Evolutionary conservation across 345 rosid genomes (phyloP).

Genomic region (Psidium guajava): DNA sequence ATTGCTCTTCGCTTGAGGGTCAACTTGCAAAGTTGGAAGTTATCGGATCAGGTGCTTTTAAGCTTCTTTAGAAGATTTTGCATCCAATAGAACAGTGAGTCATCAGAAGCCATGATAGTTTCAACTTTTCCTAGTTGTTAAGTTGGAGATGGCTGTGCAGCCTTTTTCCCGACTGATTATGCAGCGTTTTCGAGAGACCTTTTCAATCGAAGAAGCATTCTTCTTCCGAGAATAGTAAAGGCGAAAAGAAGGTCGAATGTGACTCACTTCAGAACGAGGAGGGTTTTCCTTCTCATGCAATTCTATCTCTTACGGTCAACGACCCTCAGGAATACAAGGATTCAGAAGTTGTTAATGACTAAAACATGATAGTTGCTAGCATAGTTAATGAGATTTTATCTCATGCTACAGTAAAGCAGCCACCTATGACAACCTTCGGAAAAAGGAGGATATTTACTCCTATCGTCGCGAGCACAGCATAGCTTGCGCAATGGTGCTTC

Average conservation of each 20-base stretch:
- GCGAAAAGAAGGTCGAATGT: slow-evolving; percentile 5
- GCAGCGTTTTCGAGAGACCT: slow-evolving; percentile 28
- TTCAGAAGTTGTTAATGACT: slow-evolving; percentile 14
- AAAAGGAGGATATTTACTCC: no score
- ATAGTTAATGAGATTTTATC: neutral
- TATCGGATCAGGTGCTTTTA: slow-evolving; percentile 58
- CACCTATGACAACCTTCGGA: no score
- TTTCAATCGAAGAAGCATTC: slow-evolving; percentile 26
- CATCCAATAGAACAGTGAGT: slow-evolving; percentile 46
- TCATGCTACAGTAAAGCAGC: slow-evolving; percentile 12
- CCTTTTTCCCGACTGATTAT: slow-evolving; percentile 3
- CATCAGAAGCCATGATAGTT: neutral
- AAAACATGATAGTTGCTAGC: slow-evolving; percentile 9
- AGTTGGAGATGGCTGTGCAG: neutral
- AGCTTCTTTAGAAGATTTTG: slow-evolving; percentile 51
- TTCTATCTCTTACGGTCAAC: slow-evolving; percentile 31
- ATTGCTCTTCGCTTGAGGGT: slow-evolving; percentile 73
- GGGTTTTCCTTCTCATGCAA: slow-evolving; percentile 18
- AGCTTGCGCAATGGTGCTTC: no score
- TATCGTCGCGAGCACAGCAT: no score
- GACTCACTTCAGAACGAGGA: slow-evolving; percentile 22
- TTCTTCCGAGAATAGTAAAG: slow-evolving; percentile 11
- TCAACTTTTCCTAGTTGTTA: neutral
- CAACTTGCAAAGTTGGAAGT: slow-evolving; percentile 69
- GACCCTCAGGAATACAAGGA: slow-evolving; percentile 43